Conservation (phyloP, 805 yeast genomes). For the Candida ulmi region DNA sequence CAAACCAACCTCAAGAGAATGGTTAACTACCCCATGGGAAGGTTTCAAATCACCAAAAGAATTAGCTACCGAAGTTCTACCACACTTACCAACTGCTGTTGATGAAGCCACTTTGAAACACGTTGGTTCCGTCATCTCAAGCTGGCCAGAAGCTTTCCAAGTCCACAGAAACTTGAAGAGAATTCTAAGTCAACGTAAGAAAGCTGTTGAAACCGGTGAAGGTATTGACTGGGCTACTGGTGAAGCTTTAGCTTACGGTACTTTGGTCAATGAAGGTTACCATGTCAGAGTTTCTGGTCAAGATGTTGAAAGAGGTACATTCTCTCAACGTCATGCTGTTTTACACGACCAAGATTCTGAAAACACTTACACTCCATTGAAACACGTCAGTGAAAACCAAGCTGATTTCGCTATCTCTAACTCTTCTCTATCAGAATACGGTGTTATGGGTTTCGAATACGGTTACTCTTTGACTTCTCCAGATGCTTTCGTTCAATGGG, state of each 20-base stretch:
- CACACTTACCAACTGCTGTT: slow-evolving; percentile 94
- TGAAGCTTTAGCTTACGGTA: slow-evolving; percentile 97
- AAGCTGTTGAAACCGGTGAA: slow-evolving; percentile 81
- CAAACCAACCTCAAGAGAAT: slow-evolving; percentile 87
- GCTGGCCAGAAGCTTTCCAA: slow-evolving; percentile 83
- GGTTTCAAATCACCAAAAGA: slow-evolving; percentile 97
- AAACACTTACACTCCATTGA: slow-evolving; percentile 77
- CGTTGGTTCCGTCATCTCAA: slow-evolving; percentile 72
- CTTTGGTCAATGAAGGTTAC: slow-evolving; percentile 86
- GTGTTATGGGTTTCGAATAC: slow-evolving; percentile 98
- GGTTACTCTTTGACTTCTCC: slow-evolving; percentile 98
- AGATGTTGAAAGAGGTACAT: slow-evolving; percentile 99
- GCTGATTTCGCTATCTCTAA: slow-evolving; percentile 85
- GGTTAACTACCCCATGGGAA: slow-evolving; percentile 99
- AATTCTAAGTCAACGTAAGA: slow-evolving; percentile 81
- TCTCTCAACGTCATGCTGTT: slow-evolving; percentile 98
- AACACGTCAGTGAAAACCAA: slow-evolving; percentile 72
- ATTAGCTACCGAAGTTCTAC: slow-evolving; percentile 90
- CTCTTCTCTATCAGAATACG: slow-evolving; percentile 96
- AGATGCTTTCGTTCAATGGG: slow-evolving; percentile 97
- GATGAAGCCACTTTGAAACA: slow-evolving; percentile 63
- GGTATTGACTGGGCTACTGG: slow-evolving; percentile 99
- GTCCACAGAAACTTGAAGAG: slow-evolving; percentile 95
- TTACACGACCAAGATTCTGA: slow-evolving; percentile 93
- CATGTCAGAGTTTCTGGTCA: slow-evolving; percentile 98